Evolutionary conservation across 805 yeast species (phyloP), one percentile per base, ranked within the genome.

Genomic region (Saccharomyces jurei): DNA sequence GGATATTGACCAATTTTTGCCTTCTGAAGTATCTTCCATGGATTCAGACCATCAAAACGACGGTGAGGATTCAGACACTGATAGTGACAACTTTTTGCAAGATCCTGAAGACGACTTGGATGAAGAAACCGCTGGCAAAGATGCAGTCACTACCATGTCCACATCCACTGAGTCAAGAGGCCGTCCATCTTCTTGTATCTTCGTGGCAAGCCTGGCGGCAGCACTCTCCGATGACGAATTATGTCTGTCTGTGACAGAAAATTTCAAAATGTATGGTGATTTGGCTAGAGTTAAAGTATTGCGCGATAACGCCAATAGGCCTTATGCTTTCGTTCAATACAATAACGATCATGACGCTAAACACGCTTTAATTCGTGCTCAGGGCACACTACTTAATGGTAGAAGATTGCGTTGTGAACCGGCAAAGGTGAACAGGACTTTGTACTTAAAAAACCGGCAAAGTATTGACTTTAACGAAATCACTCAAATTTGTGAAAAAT

Each of bases 311-410:
- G 77, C 82, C 25, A 86, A 86, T 64, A 77, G 96, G 49, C 97
- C 97, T 1, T 90, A 90, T 71, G 96, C 96, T 0, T 90, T 90
- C 77, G 96, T 90, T 49, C 97, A 90, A 71, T 90, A 87, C 67
- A 74, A 81, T 8, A 81, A 74, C 54, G 94, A 86, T 58, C 74
- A 71, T 8, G 92, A 86, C 59, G 90, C 96, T 4, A 75, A 77
- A 57, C 65, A 59, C 4, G 97, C 96, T 0, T 77, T 89, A 52
- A 70, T 67, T 21, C 75, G 76, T 56, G 96, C 89, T 10, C 92
- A 87, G 62, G 83, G 84, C 54, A 76, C 89, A 5, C 68, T 74
- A 6, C 70, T 90, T 50, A 82, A 87, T 66, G 95, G 90, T 13
- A 78, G 96, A 66, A 74, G 81, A 3, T 81, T 92, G 48, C 79